Conservation (phyloP, 1,139 yeast genomes). For the Yamadazyma membranifaciens region DNA sequence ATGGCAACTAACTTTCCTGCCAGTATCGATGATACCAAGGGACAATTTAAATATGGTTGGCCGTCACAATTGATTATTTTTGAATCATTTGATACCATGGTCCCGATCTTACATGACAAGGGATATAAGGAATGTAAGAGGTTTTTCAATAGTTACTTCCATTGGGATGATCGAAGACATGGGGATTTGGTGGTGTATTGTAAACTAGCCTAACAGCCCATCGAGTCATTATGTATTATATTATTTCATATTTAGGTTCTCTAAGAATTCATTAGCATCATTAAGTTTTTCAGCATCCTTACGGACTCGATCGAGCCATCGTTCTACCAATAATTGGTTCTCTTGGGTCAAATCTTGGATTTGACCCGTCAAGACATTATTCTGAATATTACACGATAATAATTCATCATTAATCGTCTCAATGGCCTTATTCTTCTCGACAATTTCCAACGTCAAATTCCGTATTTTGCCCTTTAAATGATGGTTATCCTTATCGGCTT, state of each 20-base stretch:
- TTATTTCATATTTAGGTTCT: slow-evolving; percentile 4
- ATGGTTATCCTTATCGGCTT: slow-evolving; percentile 21
- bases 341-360: slow-evolving; percentile 32
- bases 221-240: background rate
- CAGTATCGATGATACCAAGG: background rate
- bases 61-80: slow-evolving; percentile 74
- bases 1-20: slow-evolving; percentile 25
- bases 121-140: slow-evolving; percentile 50
- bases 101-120: slow-evolving; percentile 33
- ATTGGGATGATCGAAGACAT: slow-evolving; percentile 79
- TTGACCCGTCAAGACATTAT: slow-evolving; percentile 54
- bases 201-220: slow-evolving; percentile 1
- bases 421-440: slow-evolving; percentile 53
- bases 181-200: slow-evolving; percentile 74
- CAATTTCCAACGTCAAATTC: slow-evolving; percentile 43
- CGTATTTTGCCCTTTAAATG: slow-evolving; percentile 30
- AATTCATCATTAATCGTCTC: slow-evolving; percentile 71
- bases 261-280: slow-evolving; percentile 45
- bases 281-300: slow-evolving; percentile 61
- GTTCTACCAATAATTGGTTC: slow-evolving; percentile 49
- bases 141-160: slow-evolving; percentile 76
- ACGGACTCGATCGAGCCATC: slow-evolving; percentile 62
- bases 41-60: slow-evolving; percentile 47
- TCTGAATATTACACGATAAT: slow-evolving; percentile 66
- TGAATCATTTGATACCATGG: slow-evolving; percentile 56